Evolutionary conservation across 176 grass and related monocot species (phyloP), one percentile per base, ranked within the genome.

Genomic region (Eleusine indica): DNA sequence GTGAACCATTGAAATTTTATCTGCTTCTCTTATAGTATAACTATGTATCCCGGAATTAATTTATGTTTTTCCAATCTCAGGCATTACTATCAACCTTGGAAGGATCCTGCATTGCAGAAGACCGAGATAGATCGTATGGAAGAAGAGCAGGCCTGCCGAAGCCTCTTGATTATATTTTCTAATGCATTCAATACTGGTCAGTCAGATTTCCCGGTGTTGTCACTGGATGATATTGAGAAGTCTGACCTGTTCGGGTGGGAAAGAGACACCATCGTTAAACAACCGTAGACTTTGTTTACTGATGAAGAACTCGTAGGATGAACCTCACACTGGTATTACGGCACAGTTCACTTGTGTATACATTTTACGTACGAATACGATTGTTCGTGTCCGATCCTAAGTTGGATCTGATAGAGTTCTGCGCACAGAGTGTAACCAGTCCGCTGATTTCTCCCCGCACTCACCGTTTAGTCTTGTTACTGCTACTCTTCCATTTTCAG

Each of bases 61-160:
- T 75, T 0, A 0, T 68, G 62, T 80, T 71, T 66, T 22, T 83
- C 42, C 43, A 37, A 79, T 75, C 12, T 68, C 75, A 97, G 95
- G 95, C 88, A 82, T 54, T 97, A 93, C 89, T 87, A 89, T 83
- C 92, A 97, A 80, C 84, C 86, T 32, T 94, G 90, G 95, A 91
- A 80, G 60, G 87, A 91, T 80, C 68, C 75, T 32, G 42, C 84
- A 54, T 21, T 58, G 56, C 60, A 85, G 25, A 75, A 46, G 73
- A 94, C 85, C 2, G 78, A 82, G 71, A 77, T 79, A 37, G 92
- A 94, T 73, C 77, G 82, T 68, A 37, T 89, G 70, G 92, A 94
- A 81, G 84, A 94, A 71, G 88, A 94, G 16, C 90, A 98, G 64
- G 90, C 90, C 69, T 98, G 92, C 60, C 84, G 68, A 60, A 98